Evolutionary conservation across 305 asterid species (phyloP).

Genomic region (Fraxinus xanthoxyloides): DNA sequence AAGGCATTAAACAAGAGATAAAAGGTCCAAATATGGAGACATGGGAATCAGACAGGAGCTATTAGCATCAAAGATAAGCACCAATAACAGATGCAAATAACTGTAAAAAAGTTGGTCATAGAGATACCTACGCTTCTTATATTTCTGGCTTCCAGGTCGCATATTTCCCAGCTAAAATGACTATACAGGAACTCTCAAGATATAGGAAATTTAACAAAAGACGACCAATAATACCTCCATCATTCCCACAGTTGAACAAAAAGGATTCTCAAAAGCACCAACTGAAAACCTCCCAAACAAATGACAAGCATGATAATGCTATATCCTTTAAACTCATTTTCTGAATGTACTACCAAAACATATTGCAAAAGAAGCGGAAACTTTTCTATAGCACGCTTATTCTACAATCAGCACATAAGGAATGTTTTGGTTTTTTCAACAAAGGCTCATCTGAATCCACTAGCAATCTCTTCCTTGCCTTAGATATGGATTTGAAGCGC

Average conservation of each 20-base stretch:
- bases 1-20: background rate
- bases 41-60: background rate
- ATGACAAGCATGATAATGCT: background rate
- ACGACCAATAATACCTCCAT: background rate
- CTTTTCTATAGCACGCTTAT: background rate
- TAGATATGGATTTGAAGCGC: background rate
- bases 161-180: background rate
- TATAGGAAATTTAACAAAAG: background rate
- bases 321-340: background rate
- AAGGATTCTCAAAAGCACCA: background rate
- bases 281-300: background rate
- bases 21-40: background rate
- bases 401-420: background rate
- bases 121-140: background rate
- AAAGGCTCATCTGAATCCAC: background rate
- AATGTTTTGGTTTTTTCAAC: background rate
- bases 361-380: background rate
- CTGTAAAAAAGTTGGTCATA: background rate
- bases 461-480: background rate
- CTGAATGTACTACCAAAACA: background rate
- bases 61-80: background rate
- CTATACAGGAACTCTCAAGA: background rate
- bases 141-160: background rate
- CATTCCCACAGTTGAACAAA: conserved; percentile 1
- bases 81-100: background rate